Evolutionary conservation across 257 asterid genomes (phyloP).

Genomic region (Schizonepeta tenuifolia): DNA sequence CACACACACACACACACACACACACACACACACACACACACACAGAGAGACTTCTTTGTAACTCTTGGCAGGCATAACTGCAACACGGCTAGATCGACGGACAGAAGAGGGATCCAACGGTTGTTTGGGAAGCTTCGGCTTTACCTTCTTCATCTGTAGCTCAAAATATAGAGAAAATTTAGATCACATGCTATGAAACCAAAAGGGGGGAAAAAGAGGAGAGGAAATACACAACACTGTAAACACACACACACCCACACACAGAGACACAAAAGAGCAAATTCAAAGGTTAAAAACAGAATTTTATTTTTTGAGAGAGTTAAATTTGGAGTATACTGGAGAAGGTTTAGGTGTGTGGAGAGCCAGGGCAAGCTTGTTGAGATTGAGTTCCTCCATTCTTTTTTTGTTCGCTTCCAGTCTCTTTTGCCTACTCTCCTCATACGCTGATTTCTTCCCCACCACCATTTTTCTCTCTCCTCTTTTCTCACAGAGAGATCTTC

Average conservation of each 20-base stretch:
- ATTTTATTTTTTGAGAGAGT: no score
- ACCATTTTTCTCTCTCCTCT: constrained; percentile 51
- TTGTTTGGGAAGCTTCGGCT: constrained; percentile 45
- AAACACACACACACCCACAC: not conserved
- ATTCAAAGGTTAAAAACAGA: not conserved
- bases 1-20: no score
- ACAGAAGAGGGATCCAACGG: constrained; percentile 48
- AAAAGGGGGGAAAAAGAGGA: not conserved
- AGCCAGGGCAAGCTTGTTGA: constrained; percentile 57
- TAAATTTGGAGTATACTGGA: constrained; percentile 40
- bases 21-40: no score
- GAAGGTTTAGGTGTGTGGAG: constrained; percentile 60
- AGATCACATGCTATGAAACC: not conserved
- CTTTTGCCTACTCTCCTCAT: constrained; percentile 60
- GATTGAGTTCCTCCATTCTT: constrained; percentile 71
- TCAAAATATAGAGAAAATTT: not conserved
- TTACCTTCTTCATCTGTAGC: constrained; percentile 73
- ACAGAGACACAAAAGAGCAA: no score
- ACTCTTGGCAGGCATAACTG: constrained; percentile 56
- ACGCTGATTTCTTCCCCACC: constrained; percentile 50
- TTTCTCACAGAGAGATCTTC: not conserved
- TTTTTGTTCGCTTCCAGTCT: constrained; percentile 74
- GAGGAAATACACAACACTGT: no score
- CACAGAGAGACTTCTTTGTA: constrained; percentile 68
- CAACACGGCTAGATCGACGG: constrained; percentile 68